Evolutionary conservation across 768 basidiomycete species (phyloP), one percentile per base, ranked within the genome.

Genomic region (Trametes coccinea): DNA sequence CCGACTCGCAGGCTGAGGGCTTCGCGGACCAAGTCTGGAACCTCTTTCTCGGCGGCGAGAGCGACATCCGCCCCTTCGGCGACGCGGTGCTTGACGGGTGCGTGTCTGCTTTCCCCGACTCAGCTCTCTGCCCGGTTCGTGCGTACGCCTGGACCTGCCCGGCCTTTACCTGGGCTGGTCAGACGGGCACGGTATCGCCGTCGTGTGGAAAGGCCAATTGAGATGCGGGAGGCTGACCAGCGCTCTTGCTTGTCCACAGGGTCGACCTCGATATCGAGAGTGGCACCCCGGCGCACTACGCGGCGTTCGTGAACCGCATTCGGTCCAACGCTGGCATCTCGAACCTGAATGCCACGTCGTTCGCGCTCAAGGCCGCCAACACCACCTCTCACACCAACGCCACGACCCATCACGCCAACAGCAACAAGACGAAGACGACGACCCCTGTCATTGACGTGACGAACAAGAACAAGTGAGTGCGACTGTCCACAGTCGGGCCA

Each of bases 261-360:
- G 62, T 89, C 65, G 89, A 91, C 70, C 78, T 91, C 37, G 89
- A 90, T 69, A 88, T 91, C 64, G 88, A 90, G 73, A 82, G 84
- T 31, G 88, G 88, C n/a, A 70, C 71, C 17, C 65, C 72, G 3
- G 60, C 66, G 8, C 61, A 71, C 58, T 73, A 68, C 61, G 54
- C 66, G 4, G 62, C 69, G 6, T 74, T 74, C 66, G 80, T 88
- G 34, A 84, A 79, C 59, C 72, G 77, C 60, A 80, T 88, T 50
- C 80, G 82, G 8, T 79, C 83, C 3, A 77, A 84, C 46, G 71
- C 81, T 30, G 76, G 72, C 50, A 76, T 78, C 39, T 78, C 81
- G 10, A 78, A 76, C 66, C 45, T 54, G 22, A 62, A 53, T 45
- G 51, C 56, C 3, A 53, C 61, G 43, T 37, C 56, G 34, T 62